Percentiles rank a stretch among this genome's conserved stretches.
Evolutionary conservation across 164 flowering plant species (phyloP).

Genomic region (Brasenia schreberi): DNA sequence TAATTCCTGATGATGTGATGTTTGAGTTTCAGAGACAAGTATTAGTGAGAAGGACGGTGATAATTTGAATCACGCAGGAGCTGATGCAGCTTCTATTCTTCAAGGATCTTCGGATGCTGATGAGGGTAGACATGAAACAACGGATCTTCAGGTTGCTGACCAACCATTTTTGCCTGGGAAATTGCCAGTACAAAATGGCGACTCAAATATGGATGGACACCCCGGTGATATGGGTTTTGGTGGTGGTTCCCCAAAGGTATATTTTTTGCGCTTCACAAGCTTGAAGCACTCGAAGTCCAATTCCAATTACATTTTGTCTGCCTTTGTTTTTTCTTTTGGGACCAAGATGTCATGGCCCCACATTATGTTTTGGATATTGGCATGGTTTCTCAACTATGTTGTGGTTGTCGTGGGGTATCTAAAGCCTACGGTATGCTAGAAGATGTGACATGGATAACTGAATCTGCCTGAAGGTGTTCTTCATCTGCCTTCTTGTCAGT

Average conservation of each 20-base stretch:
- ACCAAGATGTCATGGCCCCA: too few relatives aligned
- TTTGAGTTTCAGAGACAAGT: slow-evolving; percentile 21
- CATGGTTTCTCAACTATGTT: too few relatives aligned
- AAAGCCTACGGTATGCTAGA: too few relatives aligned
- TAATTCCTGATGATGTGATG: background rate
- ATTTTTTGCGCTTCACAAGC: too few relatives aligned
- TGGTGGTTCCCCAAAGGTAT: slow-evolving; percentile 90
- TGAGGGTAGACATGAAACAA: slow-evolving; percentile 22
- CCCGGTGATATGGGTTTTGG: slow-evolving; percentile 54
- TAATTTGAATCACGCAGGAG: slow-evolving; percentile 12
- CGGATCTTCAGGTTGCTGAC: slow-evolving; percentile 31
- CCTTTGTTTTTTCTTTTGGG: too few relatives aligned
- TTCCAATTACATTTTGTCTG: too few relatives aligned
- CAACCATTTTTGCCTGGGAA: slow-evolving; percentile 43
- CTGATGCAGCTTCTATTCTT: slow-evolving; percentile 10
- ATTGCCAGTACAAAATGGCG: slow-evolving; percentile 46
- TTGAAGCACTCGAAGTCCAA: too few relatives aligned
- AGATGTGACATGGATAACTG: too few relatives aligned
- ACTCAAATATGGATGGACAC: slow-evolving; percentile 17
- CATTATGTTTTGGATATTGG: too few relatives aligned
- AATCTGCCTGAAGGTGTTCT: too few relatives aligned
- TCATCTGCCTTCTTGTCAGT: too few relatives aligned
- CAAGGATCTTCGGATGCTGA: slow-evolving; percentile 10
- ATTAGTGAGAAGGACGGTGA: slow-evolving; percentile 7
- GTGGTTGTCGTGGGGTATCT: too few relatives aligned